Base-by-base conservation (phyloP, 257 asterid species). In the Nicotiana paniculata region DNA sequence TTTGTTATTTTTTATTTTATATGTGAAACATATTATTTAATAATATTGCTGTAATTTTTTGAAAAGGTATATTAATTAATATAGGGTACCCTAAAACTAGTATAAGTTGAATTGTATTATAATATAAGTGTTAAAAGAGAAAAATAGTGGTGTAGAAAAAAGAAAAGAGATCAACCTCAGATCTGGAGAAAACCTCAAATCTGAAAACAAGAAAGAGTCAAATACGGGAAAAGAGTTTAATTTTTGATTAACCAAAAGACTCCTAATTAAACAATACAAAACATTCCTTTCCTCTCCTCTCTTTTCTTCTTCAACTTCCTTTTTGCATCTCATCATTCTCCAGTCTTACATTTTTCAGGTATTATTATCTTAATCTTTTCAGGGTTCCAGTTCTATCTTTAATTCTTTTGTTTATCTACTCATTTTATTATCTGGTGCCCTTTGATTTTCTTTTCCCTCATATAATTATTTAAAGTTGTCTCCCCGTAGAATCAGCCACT, bases 131-230 rank as follows among this genome's bases (percentile, higher is more conserved):
- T 37, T 8, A 70, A 46, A 48, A 74, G 1, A 26, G 37, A 15
- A 48, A 74, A 74, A 26, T 15, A 51, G 63, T 26, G 79, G 43
- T 26, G 26, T 48, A 48, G 62, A 51, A 74, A 74, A 74, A 48
- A 74, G 79, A 4, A 51, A 74, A 74, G 43, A 74, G 6, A 74
- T 74, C 10, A 48, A 51, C 63, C 79, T 74, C 79, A 51, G 64
- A 58, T 58, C 64, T 7, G 64, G 3, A 58, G 1, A 58, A 43
- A 18, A 58, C 64, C 64, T 18, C 26, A 58, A 74, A 74, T 48
- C 63, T 74, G 4, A 48, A 74, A 51, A 62, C 26, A 74, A 74
- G 43, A 48, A 74, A 74, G 79, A 74, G 63, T 74, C 63, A 74
- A 74, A 26, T 1, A 74, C 24, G 62, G 62, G 2, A 21, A 53